Evolutionary conservation across 352 stramenopile genomes (phyloP).

Genomic region (Thalassiosira mediterranea): DNA sequence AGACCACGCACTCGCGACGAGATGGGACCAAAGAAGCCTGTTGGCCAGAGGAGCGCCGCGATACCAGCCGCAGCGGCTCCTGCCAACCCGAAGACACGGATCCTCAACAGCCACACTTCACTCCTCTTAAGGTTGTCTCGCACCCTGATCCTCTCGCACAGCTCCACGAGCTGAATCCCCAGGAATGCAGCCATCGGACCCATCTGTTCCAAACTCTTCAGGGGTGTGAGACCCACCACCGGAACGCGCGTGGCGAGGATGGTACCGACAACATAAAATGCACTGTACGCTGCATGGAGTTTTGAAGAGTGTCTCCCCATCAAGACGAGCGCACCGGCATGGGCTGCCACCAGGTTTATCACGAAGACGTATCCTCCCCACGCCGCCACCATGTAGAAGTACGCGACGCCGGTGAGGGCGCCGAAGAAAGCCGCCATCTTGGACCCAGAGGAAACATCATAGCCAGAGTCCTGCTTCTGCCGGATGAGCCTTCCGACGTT

Average conservation of each 20-base stretch:
- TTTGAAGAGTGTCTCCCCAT: slow-evolving; percentile 91
- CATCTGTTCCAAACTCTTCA: slow-evolving; percentile 88
- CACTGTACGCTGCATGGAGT: slow-evolving; percentile 96
- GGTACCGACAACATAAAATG: slow-evolving; percentile 96
- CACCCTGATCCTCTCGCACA: slow-evolving; percentile 62
- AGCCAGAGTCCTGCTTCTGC: slow-evolving; percentile 40
- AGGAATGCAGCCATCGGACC: slow-evolving; percentile 92
- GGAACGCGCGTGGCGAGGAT: slow-evolving; percentile 96
- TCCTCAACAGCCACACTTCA: slow-evolving; percentile 63
- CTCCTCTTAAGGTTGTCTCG: slow-evolving; percentile 56
- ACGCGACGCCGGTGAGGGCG: slow-evolving; percentile 84
- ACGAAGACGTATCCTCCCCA: slow-evolving; percentile 99
- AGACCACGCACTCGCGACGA: slow-evolving; percentile 84
- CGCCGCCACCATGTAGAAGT: slow-evolving; percentile 95
- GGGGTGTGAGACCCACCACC: slow-evolving; percentile 96
- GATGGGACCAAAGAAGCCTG: slow-evolving; percentile 87
- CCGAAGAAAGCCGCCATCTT: slow-evolving; percentile 39
- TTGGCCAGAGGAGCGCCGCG: slow-evolving; percentile 62
- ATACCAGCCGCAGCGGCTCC: slow-evolving; percentile 50
- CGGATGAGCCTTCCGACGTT: slow-evolving; percentile 31
- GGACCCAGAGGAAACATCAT: slow-evolving; percentile 32
- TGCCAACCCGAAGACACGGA: slow-evolving; percentile 63
- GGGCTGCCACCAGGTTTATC: slow-evolving; percentile 97
- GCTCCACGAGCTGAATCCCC: slow-evolving; percentile 83
- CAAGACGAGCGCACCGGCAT: slow-evolving; percentile 93